Conservation (phyloP, 2,329 filamentous ascomycete genomes). For the Amesomyces nigricolor region DNA sequence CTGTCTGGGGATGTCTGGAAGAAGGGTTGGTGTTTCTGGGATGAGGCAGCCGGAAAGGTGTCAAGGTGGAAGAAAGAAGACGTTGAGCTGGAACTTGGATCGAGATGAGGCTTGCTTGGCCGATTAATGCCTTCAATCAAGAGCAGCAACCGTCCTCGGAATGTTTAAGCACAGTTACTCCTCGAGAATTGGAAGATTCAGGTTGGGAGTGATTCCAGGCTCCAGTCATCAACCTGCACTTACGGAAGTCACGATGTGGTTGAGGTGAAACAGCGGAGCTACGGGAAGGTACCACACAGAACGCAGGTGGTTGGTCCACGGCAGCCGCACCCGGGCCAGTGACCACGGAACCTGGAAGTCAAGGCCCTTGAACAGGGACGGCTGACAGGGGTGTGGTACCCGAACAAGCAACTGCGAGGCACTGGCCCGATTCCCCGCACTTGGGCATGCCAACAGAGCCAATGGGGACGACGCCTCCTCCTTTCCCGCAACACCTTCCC, state of each 20-base stretch:
- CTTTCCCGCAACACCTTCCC: neutral
- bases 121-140: too few species aligned
- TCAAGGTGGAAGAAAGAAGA: neutral
- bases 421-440: slow-evolving; percentile 7
- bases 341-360: slow-evolving; percentile 3
- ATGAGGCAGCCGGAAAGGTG: neutral
- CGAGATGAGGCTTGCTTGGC: neutral
- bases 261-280: slow-evolving; percentile 5
- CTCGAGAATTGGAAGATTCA: neutral
- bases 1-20: neutral
- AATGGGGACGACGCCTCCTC: neutral
- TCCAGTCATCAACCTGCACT: neutral
- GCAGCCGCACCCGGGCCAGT: slow-evolving; percentile 11
- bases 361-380: neutral
- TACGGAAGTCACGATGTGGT: neutral
- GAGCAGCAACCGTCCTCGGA: too few species aligned
- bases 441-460: neutral
- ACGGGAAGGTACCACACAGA: neutral
- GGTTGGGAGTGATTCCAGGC: neutral
- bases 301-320: slow-evolving; percentile 15
- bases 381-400: slow-evolving; percentile 12
- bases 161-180: too few species aligned
- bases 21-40: neutral
- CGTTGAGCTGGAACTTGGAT: neutral
- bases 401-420: slow-evolving; percentile 3